Evolutionary conservation across 108 stramenopile species (phyloP).

Genomic region (Stephanodiscus triporus): DNA sequence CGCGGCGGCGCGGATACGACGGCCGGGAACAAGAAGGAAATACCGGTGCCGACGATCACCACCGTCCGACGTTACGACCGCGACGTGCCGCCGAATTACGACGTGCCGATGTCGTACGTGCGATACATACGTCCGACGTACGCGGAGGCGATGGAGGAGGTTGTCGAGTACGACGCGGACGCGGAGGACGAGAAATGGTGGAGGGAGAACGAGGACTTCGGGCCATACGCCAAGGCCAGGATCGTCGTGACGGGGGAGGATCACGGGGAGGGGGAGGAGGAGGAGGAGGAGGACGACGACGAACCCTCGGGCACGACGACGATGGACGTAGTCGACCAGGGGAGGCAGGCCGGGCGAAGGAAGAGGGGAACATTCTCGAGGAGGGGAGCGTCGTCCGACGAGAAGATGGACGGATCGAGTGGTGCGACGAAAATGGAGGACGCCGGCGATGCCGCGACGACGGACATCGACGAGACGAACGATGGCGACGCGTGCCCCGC

Average conservation of each 20-base stretch:
- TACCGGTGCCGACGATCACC: constrained; percentile 78
- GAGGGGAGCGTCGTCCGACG: background rate
- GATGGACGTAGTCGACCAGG: too few species aligned
- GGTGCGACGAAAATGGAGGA: constrained; percentile 13
- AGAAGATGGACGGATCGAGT: background rate
- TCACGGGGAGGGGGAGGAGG: background rate
- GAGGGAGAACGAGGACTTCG: constrained; percentile 69
- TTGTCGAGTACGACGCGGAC: constrained; percentile 76
- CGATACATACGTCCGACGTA: constrained; percentile 58
- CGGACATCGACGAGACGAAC: background rate
- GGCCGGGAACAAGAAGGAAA: constrained; percentile 57
- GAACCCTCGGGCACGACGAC: too few species aligned
- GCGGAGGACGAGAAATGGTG: constrained; percentile 84
- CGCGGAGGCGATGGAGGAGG: constrained; percentile 46
- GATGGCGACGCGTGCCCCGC: constrained; percentile 5
- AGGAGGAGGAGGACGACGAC: too few species aligned
- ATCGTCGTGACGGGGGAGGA: constrained; percentile 16
- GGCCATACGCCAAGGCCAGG: constrained; percentile 34
- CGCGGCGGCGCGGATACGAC: too few species aligned
- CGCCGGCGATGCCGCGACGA: background rate
- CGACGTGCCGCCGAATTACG: constrained; percentile 71
- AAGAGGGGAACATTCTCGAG: background rate
- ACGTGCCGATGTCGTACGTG: constrained; percentile 64
- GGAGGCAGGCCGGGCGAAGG: background rate
- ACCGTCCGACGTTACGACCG: constrained; percentile 59